A percentile compares a stretch with the other conserved stretches of the same genome.
phyloP scores from a whole-genome alignment of 768 basidiomycete genomes.

The Phaffia tasmanica region DNA sequence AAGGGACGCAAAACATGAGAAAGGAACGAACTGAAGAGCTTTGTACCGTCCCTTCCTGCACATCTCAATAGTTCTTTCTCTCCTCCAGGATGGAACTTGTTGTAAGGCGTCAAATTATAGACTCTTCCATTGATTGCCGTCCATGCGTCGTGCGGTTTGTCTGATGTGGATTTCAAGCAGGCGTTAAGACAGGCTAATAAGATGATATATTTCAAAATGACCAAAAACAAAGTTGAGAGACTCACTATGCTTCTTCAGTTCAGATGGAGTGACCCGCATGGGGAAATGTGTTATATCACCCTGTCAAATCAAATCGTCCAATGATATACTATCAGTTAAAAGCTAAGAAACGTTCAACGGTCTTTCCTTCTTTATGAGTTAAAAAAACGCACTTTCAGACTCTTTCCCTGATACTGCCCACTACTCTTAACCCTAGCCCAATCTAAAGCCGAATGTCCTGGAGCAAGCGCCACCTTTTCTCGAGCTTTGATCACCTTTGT shows the following conservation, averaged over 20 bases:
- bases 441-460: constrained; percentile 83
- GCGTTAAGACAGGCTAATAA: too few species aligned
- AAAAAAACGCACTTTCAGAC: constrained; percentile 48
- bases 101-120: constrained; percentile 89
- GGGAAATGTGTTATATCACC: constrained; percentile 52
- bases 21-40: constrained; percentile 66
- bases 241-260: constrained; percentile 62
- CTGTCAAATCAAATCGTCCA: constrained; percentile 33
- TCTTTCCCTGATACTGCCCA: constrained; percentile 47
- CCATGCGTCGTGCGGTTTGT: constrained; percentile 77
- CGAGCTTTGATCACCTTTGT: constrained; percentile 47
- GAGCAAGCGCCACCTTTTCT: constrained; percentile 75
- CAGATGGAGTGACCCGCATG: constrained; percentile 60
- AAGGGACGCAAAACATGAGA: not conserved
- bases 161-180: too few species aligned
- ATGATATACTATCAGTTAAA: constrained; percentile 23
- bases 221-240: not conserved
- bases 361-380: constrained; percentile 32
- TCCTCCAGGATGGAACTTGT: constrained; percentile 87
- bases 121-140: constrained; percentile 82
- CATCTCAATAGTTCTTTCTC: constrained; percentile 88
- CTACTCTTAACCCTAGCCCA: constrained; percentile 83
- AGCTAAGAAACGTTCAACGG: constrained; percentile 25
- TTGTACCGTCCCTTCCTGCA: constrained; percentile 88
- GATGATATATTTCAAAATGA: too few species aligned